phyloP scores from a whole-genome alignment of 305 asterid species.

The Fraxinus baroniana region DNA sequence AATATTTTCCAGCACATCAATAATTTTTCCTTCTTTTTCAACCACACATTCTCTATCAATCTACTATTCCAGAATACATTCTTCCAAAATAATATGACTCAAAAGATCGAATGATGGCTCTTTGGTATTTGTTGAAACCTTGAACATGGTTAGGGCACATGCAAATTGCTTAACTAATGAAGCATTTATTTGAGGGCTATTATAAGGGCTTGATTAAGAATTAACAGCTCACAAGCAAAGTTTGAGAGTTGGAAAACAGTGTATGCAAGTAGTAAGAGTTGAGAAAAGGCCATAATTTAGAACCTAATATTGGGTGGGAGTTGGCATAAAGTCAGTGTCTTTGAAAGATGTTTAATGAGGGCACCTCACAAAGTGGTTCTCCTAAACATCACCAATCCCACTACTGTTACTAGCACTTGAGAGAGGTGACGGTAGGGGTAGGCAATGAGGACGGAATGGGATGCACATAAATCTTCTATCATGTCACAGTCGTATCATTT shows the following conservation, averaged over 20 bases:
- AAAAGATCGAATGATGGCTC: background rate
- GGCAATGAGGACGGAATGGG: background rate
- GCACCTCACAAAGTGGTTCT: background rate
- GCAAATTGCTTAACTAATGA: background rate
- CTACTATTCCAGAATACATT: too few relatives aligned
- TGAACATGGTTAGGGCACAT: background rate
- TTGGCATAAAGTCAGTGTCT: conserved; percentile 11
- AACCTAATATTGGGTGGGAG: background rate
- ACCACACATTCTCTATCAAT: too few relatives aligned
- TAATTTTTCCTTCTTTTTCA: too few relatives aligned
- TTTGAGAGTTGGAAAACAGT: background rate
- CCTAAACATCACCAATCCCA: conserved; percentile 6
- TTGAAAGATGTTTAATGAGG: background rate
- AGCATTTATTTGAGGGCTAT: background rate
- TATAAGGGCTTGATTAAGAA: background rate
- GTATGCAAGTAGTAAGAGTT: background rate
- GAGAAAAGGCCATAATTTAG: background rate
- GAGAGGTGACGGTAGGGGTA: background rate
- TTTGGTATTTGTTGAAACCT: background rate
- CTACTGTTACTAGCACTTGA: background rate
- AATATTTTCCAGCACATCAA: too few relatives aligned
- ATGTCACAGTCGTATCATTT: background rate
- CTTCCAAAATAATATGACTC: too few relatives aligned
- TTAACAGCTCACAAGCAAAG: background rate
- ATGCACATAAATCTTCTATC: background rate